Evolutionary conservation across 257 asterid species (phyloP), one percentile per base, ranked within the genome.

Genomic region (Rauvolfia tetraphylla): DNA sequence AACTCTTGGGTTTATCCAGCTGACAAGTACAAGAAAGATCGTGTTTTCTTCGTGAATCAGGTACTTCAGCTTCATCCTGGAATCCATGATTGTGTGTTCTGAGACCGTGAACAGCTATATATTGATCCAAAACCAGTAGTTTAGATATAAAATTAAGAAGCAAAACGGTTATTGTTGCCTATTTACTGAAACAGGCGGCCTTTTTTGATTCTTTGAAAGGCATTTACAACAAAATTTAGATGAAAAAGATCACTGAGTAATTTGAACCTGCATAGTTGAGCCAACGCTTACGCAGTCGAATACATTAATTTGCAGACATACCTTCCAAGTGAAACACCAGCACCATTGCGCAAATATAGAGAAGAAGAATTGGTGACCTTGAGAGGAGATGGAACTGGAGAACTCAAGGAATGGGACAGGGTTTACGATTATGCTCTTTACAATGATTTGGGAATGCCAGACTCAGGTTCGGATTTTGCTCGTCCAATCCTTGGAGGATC

Each of bases 31-130:
- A 75, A 70, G 31, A 65, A 75, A 3, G 83, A 72, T 53, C 85
- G 88, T 15, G 9, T 85, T 41, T 85, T 85, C 85, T 85, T 85
- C 69, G 41, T 81, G 2, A 85, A 82, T 79, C 86, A 78, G 88
- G 88, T 85, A 69, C 25, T 15, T 20, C 17, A 41, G 7, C 20
- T 17, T 29, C 9, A 39, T n/a, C 31, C 23, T n/a, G 44, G 3
- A 44, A 1, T 44, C 49, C 49, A 44, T 44, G 49, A 8, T 44
- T 44, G 12, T 44, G 49, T 44, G 14, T 1, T 44, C 49, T 9
- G 10, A 9, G 49, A 44, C 49, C 49, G 12, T 44, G 12, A 44
- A 44, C 14, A 44, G 14, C 49, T 44, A 44, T 41, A 9, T 14
- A 44, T 44, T 44, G 49, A 44, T 8, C 11, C 10, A 4, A 44